These are phyloP conservation scores for Xylaria venustula DNA, from an alignment of 495 filamentous ascomycete genomes.

Conservation along the genomic window DNA sequence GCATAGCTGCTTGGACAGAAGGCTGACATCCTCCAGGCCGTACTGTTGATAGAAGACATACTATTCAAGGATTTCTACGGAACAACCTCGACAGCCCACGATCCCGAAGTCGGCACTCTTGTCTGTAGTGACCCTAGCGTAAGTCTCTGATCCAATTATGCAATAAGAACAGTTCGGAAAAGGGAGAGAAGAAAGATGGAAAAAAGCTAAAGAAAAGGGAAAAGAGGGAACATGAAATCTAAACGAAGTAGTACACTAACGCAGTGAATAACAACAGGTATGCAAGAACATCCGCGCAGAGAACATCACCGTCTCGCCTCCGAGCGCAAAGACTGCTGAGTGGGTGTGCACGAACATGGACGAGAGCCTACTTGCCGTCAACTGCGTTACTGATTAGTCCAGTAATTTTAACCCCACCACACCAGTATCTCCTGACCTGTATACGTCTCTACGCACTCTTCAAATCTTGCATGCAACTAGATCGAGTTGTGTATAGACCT, in stretches of 20 bases:
- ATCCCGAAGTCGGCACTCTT: constrained; percentile 53
- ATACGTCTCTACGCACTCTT: too few relatives aligned
- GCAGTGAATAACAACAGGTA: constrained; percentile 7
- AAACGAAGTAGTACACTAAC: neutral
- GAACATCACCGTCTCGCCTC: constrained; percentile 51
- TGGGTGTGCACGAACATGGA: constrained; percentile 57
- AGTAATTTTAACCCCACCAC: too few relatives aligned
- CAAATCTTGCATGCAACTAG: too few relatives aligned
- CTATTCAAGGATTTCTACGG: constrained; percentile 54
- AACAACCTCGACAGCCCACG: constrained; percentile 50
- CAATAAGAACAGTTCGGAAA: neutral
- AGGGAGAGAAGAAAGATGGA: neutral
- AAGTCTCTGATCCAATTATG: neutral
- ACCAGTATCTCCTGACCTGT: too few relatives aligned
- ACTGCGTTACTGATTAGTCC: constrained; percentile 27
- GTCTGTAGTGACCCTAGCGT: constrained; percentile 53
- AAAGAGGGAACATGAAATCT: neutral
- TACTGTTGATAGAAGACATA: constrained; percentile 34
- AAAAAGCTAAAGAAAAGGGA: neutral
- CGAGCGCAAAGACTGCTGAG: constrained; percentile 42
- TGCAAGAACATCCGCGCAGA: constrained; percentile 52
- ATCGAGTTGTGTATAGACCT: too few relatives aligned
- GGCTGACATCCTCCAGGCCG: neutral
- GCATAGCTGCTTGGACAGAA: neutral
- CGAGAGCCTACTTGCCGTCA: constrained; percentile 38